These are phyloP conservation scores for Aurantiochytrium sp. DNA, from an alignment of 108 stramenopile species.

Conservation along the genomic window DNA sequence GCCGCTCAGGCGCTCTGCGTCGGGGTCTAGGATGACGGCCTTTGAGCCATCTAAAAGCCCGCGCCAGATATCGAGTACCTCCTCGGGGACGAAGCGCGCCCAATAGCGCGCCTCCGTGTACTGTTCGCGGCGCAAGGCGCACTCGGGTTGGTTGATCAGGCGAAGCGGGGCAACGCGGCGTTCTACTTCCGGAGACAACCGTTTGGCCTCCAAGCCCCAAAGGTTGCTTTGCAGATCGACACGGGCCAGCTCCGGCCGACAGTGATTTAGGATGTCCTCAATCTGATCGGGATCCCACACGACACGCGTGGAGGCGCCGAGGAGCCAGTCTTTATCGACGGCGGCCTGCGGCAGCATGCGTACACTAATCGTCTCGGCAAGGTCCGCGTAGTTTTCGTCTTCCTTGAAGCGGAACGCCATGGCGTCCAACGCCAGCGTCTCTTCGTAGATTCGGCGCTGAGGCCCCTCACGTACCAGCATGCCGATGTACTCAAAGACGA, in stretches of 20 bases:
- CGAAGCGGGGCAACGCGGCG: not conserved
- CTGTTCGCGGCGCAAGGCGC: not conserved
- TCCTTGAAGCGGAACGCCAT: slow-evolving; percentile 4
- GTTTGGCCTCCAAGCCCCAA: not conserved
- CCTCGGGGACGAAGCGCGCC: not conserved
- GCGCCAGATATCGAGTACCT: not conserved
- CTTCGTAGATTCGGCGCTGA: slow-evolving; percentile 28
- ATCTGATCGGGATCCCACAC: not conserved
- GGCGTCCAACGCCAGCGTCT: not conserved
- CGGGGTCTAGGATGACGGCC: no score
- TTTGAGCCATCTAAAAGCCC: not conserved
- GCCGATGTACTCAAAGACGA: slow-evolving; percentile 37
- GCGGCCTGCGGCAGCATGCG: not conserved
- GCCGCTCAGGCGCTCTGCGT: no score
- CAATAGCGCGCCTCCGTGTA: not conserved
- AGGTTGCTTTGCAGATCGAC: not conserved
- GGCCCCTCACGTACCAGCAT: not conserved
- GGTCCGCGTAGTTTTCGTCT: not conserved
- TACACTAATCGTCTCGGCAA: not conserved
- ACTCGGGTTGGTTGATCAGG: not conserved
- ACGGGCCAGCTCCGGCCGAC: not conserved
- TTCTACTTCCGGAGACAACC: not conserved
- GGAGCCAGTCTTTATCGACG: not conserved
- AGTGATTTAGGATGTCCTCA: not conserved
- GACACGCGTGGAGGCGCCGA: not conserved